Conservation (phyloP, 2,329 filamentous ascomycete genomes). For the Aureobasidium melanogenum region DNA sequence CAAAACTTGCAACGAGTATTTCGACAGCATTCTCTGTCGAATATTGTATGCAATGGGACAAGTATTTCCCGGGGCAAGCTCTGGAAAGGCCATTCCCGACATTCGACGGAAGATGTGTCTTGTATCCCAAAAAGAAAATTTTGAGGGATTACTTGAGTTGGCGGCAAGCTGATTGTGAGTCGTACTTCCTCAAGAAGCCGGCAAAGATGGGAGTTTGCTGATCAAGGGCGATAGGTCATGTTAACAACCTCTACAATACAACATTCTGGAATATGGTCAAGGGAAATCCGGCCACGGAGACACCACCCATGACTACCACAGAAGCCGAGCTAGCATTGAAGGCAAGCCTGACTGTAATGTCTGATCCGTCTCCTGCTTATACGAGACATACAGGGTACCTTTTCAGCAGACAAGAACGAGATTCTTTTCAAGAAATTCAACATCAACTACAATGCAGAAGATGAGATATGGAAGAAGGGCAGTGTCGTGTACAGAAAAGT, state of each 20-base stretch:
- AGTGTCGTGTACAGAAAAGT: constrained; percentile 69
- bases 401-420: constrained; percentile 88
- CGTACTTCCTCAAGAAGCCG: background rate
- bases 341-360: constrained; percentile 35
- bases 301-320: constrained; percentile 55
- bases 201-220: background rate
- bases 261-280: constrained; percentile 75
- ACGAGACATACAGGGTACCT: constrained; percentile 53
- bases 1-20: constrained; percentile 83
- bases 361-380: background rate
- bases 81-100: constrained; percentile 70
- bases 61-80: constrained; percentile 61
- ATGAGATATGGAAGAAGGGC: constrained; percentile 85
- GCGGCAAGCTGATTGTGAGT: constrained; percentile 89
- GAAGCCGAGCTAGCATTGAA: constrained; percentile 75
- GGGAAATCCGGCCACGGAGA: background rate
- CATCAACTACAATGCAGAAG: constrained; percentile 97
- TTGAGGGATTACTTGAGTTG: constrained; percentile 92
- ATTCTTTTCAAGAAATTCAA: constrained; percentile 81
- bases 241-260: constrained; percentile 98
- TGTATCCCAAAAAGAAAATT: constrained; percentile 75
- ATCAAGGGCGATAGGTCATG: constrained; percentile 45
- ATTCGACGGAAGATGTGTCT: constrained; percentile 86
- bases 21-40: constrained; percentile 90
- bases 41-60: constrained; percentile 74